Evolutionary conservation across 495 filamentous ascomycete genomes (phyloP), one percentile per base, ranked within the genome.

Genomic region (Penicillium bovifimosum): DNA sequence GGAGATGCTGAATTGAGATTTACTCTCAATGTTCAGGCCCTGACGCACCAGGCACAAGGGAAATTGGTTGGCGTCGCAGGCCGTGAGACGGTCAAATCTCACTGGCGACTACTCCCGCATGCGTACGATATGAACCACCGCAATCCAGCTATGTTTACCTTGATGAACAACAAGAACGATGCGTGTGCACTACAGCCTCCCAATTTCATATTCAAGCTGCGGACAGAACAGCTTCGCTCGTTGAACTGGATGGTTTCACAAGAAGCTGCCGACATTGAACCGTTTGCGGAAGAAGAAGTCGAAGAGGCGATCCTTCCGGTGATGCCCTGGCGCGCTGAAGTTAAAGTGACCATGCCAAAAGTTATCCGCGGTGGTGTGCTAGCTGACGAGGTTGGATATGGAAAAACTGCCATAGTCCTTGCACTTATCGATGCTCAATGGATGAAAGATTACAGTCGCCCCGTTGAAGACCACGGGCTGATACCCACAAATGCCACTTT

Each of bases 231-330:
- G 47, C 64, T 74, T n/a, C 69, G 75, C 18, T 83, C 80, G 1
- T 61, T 89, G 6, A 47, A 52, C 1, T 93, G 88, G 88, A 89
- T 88, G 83, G 51, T 80, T 14, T 31, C 38, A 0, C 81, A 85
- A 53, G 90, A 95, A 61, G 46, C 28, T 0, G 62, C 70, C 0
- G 56, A 69, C 6, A 64, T 66, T 3, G 18, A 44, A 18, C 66
- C 69, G 0, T 90, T 91, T 52, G 46, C 62, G 0, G 80, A 91
- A 61, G 68, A 78, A 56, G 89, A 90, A 59, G 69, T 81, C 0
- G 88, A 88, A 46, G 90, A 93, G 62, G 77, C 81, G 3, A 59
- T 78, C 1, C 63, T 88, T 24, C 58, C 73, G 0, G 61, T 77
- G 7, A 63, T 90, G 36, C 78, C 79, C 40, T 81, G 86, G 72